Base-by-base conservation (phyloP, 306 rosid species). In the Fragaria ananassa region DNA sequence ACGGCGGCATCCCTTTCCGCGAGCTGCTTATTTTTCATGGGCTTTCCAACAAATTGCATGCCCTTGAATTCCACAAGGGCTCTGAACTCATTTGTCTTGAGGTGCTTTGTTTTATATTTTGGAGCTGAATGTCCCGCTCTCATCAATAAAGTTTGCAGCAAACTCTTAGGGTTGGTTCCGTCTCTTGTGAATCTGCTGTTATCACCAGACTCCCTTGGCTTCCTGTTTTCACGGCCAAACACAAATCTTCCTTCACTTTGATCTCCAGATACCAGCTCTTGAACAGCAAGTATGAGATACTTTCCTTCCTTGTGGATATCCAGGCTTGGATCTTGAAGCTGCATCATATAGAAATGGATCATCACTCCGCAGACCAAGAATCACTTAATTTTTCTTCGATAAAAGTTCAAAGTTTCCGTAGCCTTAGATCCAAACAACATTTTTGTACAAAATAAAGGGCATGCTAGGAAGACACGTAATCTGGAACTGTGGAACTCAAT, bases 171-270 rank as follows among this genome's bases (percentile, higher is more conserved):
- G 69, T 92, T 95, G 67, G 97, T 85, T 61, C 98, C 97, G 67
- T 95, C 98, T 85, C 75, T 92, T 53, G 96, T 86, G 86, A 92
- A 92, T 62, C 85, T 90, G 75, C 69, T 84, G 53, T 84, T 82
- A 62, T 88, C 96, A 34, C 63, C 74, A 1, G 86, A 76, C 53
- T 83, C 87, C 78, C 49, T 88, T 0, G 92, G 90, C 83, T 70
- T 92, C 82, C 83, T 76, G 85, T 85, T 85, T 80, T 89, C 97
- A 50, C 98, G 91, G 68, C 98, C 98, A 77, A 95, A 95, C 8
- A 95, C 97, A 51, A 95, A 95, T 85, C 97, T 85, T 77, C 97
- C 98, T 92, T 95, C 98, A 61, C 97, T 90, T 81, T 89, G 97
- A 80, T 95, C 98, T 71, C 97, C 98, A 6, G 91, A 85, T 11